These are phyloP conservation scores for Insectozyma bohioensis DNA, from an alignment of 1,139 yeast genomes.

Conservation along the genomic window DNA sequence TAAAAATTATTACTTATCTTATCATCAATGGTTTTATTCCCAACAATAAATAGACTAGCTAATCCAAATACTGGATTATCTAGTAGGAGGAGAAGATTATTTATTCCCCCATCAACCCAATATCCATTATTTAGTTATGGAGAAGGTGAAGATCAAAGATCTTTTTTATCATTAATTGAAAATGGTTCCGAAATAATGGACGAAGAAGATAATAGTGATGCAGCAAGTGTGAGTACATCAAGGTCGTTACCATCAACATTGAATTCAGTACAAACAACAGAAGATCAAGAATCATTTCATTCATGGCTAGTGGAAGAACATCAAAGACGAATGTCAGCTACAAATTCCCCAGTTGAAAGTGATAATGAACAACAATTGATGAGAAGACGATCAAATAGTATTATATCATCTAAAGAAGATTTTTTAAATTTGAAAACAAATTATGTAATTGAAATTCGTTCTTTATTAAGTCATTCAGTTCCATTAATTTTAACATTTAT, in stretches of 20 bases:
- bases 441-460: slow-evolving; percentile 42
- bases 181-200: slow-evolving; percentile 43
- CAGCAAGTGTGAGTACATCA: slow-evolving; percentile 53
- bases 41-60: slow-evolving; percentile 41
- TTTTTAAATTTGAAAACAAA: slow-evolving; percentile 48
- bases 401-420: slow-evolving; percentile 19
- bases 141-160: slow-evolving; percentile 61
- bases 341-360: slow-evolving; percentile 29
- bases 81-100: slow-evolving; percentile 44
- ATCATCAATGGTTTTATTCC: slow-evolving; percentile 50
- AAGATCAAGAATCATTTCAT: slow-evolving; percentile 52
- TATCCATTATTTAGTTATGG: slow-evolving; percentile 67
- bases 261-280: slow-evolving; percentile 47
- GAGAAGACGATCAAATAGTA: slow-evolving; percentile 13
- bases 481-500: slow-evolving; percentile 70
- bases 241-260: slow-evolving; percentile 67
- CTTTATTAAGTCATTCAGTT: slow-evolving; percentile 53
- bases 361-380: slow-evolving; percentile 19
- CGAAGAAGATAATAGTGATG: slow-evolving; percentile 44
- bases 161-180: slow-evolving; percentile 52
- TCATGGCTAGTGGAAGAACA: slow-evolving; percentile 70
- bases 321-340: slow-evolving; percentile 51
- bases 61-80: slow-evolving; percentile 42
- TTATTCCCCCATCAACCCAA: slow-evolving; percentile 72
- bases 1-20: no score